These are phyloP conservation scores for Saturnispora galanensis DNA, from an alignment of 805 yeast genomes.

Conservation along the genomic window DNA sequence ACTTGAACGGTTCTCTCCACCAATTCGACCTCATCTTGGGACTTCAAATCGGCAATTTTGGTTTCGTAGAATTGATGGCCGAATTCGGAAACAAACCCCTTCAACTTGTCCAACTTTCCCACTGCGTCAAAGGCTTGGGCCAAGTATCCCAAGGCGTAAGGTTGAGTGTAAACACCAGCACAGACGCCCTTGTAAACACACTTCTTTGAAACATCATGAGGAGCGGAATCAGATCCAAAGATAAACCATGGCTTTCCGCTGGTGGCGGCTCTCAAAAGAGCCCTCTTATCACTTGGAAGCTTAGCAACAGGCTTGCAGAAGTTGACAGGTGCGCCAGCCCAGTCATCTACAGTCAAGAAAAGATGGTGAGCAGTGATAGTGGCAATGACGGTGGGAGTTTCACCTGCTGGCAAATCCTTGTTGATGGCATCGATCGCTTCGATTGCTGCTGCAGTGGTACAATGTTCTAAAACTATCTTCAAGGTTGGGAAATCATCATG, in stretches of 20 bases:
- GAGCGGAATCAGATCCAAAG: slow-evolving; percentile 98
- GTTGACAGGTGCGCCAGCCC: slow-evolving; percentile 95
- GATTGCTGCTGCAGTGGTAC: slow-evolving; percentile 86
- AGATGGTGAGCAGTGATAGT: slow-evolving; percentile 95
- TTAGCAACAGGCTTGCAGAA: slow-evolving; percentile 98
- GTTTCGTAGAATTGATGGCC: slow-evolving; percentile 66
- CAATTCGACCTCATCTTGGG: slow-evolving; percentile 41
- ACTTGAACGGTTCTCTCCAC: slow-evolving; percentile 44
- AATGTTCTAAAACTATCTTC: slow-evolving; percentile 85
- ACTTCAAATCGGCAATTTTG: slow-evolving; percentile 33
- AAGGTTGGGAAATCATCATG: slow-evolving; percentile 78
- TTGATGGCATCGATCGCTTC: slow-evolving; percentile 66
- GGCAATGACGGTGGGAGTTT: slow-evolving; percentile 62
- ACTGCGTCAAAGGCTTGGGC: slow-evolving; percentile 75
- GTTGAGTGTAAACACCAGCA: slow-evolving; percentile 97
- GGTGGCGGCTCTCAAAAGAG: slow-evolving; percentile 78
- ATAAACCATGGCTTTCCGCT: slow-evolving; percentile 88
- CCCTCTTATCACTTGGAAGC: slow-evolving; percentile 71
- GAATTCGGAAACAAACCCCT: slow-evolving; percentile 63
- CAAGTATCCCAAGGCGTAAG: slow-evolving; percentile 67
- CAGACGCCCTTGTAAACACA: slow-evolving; percentile 74
- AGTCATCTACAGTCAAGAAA: slow-evolving; percentile 76
- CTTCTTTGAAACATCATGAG: slow-evolving; percentile 80
- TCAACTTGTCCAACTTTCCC: slow-evolving; percentile 55
- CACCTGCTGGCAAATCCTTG: slow-evolving; percentile 23